phyloP scores from a whole-genome alignment of 2,329 filamentous ascomycete genomes.

The Colletotrichum sp. region DNA sequence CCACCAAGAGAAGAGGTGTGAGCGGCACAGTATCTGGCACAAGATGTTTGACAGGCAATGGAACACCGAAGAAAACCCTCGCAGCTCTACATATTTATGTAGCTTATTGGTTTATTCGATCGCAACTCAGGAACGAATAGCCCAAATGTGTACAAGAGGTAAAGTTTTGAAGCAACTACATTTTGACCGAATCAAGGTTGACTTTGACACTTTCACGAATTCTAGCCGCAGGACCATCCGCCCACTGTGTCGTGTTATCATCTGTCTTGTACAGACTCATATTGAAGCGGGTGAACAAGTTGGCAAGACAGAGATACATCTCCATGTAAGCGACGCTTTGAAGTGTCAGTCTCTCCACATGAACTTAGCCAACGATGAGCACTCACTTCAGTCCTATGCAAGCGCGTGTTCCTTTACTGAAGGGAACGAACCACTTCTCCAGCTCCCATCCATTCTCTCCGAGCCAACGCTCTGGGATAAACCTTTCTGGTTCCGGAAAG shows the following conservation, averaged over 20 bases:
- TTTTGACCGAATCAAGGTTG: not conserved
- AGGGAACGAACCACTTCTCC: not conserved
- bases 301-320: not conserved
- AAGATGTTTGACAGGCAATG: not conserved
- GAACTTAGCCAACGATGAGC: not conserved
- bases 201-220: not conserved
- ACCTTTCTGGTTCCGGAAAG: not conserved
- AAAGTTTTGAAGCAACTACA: not conserved
- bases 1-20: not conserved
- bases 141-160: fast-evolving
- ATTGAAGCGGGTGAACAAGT: not conserved
- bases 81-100: not conserved
- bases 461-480: not conserved
- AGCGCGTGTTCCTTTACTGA: not conserved
- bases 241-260: not conserved
- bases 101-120: not conserved
- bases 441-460: not conserved
- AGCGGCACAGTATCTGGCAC: not conserved
- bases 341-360: not conserved
- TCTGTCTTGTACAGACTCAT: not conserved
- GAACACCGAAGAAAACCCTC: not conserved
- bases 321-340: not conserved
- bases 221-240: not conserved
- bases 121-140: not conserved
- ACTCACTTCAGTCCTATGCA: not conserved